Conservation (phyloP, 495 filamentous ascomycete species). For the Penicillium maclennaniae region DNA sequence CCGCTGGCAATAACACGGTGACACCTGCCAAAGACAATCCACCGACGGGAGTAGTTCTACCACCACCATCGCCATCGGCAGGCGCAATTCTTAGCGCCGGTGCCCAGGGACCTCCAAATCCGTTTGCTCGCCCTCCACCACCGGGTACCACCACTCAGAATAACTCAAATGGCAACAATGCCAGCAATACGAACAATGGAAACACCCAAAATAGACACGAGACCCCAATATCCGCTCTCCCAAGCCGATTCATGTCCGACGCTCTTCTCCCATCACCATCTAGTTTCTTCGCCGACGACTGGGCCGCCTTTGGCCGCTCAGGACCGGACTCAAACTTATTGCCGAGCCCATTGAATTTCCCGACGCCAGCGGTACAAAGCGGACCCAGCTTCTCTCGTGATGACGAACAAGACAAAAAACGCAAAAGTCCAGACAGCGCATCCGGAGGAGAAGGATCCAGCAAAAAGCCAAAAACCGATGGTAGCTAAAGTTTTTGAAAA, state of each 20-base stretch:
- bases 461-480: constrained; percentile 49
- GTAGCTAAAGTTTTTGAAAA: neutral
- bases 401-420: constrained; percentile 51
- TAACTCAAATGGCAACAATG: constrained; percentile 53
- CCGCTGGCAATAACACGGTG: constrained; percentile 52
- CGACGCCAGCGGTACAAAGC: constrained; percentile 73
- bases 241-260: constrained; percentile 82
- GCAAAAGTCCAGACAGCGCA: constrained; percentile 51
- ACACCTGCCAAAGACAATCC: constrained; percentile 57
- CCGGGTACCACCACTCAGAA: constrained; percentile 35
- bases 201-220: constrained; percentile 76
- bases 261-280: constrained; percentile 82
- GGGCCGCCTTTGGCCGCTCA: constrained; percentile 65
- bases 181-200: constrained; percentile 59
- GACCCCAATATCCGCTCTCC: constrained; percentile 95
- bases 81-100: constrained; percentile 85
- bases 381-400: constrained; percentile 67
- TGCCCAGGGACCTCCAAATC: constrained; percentile 89
- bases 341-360: constrained; percentile 86
- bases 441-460: constrained; percentile 31
- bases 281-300: constrained; percentile 81
- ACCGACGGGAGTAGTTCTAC: constrained; percentile 70
- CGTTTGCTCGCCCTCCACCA: constrained; percentile 83
- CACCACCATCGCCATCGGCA: constrained; percentile 87
- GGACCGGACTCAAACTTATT: constrained; percentile 74